Base-by-base conservation (phyloP, 164 flowering plant species). In the Amborella trichopoda region DNA sequence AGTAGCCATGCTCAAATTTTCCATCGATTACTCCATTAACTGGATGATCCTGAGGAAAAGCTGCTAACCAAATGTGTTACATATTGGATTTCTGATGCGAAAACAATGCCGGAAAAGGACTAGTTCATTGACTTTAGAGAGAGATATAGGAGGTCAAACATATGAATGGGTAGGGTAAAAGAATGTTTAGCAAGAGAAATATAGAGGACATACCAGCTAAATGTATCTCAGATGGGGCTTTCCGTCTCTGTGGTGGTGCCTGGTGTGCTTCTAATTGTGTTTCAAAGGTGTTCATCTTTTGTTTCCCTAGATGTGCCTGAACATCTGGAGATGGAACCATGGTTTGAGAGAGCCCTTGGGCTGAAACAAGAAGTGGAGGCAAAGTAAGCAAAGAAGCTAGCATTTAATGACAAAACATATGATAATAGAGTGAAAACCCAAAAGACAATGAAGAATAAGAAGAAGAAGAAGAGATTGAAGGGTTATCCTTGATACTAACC, bases 11-110 rank as follows among this genome's bases (percentile, higher is more conserved):
- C 21, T 80, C 94, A 25, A 80, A 80, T 63, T 83, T 83, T 24
- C 89, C 94, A 51, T 83, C 89, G 45, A 83, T 83, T 16, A 80
- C 73, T 30, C 94, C 94, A 4, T 66, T 43, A 36, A 83, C 86
- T 2, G 75, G 69, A 36, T 65, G 41, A 26, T 69, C 70, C n/a
- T 52, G 20, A 27, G 71, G 47, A 28, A 6, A 5, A 28, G 18
- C 23, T n/a, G 27, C 28, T 25, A 25, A 18, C 5, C 10, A n/a
- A 14, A 44, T 44, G 32, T 25, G 21, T n/a, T 44, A 25, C 3
- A 14, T 22, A 17, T 19, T 39, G 42, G 1, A 42, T 12, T 5
- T 42, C 24, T n/a, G n/a, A n/a, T n/a, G n/a, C n/a, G n/a, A 42
- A 23, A 17, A 42, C 9, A 6, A 42, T 17, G 14, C 14, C 9